Conservation (phyloP, 2,329 filamentous ascomycete genomes). For the Sordariomycetes sp. region DNA sequence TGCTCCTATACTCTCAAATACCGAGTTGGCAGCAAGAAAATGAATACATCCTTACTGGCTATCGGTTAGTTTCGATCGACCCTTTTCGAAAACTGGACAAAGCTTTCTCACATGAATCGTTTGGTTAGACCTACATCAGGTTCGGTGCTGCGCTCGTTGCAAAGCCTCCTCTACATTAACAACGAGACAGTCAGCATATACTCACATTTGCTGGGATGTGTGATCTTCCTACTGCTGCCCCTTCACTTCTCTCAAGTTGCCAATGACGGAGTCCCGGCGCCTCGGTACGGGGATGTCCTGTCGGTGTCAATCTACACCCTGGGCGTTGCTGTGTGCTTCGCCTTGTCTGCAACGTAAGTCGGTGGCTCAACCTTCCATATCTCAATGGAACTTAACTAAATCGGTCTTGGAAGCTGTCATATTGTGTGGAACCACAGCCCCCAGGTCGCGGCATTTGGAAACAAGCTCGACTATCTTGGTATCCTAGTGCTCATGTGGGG, state of each 20-base stretch:
- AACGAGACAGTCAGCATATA: not conserved
- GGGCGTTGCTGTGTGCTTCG: constrained; percentile 9
- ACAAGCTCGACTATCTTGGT: constrained; percentile 7
- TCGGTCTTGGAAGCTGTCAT: constrained; percentile 4
- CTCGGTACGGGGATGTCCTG: not conserved
- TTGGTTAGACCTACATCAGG: not conserved
- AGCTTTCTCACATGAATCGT: no score
- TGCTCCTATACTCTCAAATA: no score
- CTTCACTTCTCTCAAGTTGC: not conserved
- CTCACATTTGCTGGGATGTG: not conserved
- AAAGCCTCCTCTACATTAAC: not conserved
- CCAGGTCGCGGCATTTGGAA: constrained; percentile 2
- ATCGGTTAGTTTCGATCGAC: not conserved
- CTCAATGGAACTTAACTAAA: not conserved
- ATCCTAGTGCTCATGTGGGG: constrained; percentile 8
- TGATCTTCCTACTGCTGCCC: not conserved
- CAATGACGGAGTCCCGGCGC: not conserved
- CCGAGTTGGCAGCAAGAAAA: not conserved
- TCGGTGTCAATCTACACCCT: constrained; percentile 7
- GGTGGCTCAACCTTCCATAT: no score
- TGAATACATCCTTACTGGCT: not conserved
- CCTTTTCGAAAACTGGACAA: not conserved
- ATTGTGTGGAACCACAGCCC: constrained; percentile 5
- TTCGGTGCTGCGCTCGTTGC: not conserved
- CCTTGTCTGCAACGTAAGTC: constrained; percentile 9